These are phyloP conservation scores for Candida mesenterica DNA, from an alignment of 1,139 yeast species.

Conservation along the genomic window DNA sequence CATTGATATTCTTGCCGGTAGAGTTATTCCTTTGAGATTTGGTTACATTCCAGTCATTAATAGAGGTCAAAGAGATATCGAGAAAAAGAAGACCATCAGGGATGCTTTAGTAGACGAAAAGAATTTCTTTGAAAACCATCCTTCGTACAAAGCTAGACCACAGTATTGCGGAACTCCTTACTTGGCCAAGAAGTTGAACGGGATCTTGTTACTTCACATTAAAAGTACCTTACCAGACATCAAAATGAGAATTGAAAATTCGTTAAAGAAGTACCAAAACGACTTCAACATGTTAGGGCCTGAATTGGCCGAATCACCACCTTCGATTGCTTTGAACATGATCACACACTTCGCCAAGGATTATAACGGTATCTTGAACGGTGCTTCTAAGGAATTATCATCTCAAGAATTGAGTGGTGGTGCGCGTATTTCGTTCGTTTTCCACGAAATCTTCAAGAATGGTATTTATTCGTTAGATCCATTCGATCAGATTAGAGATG, in stretches of 20 bases:
- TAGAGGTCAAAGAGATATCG: constrained; percentile 97
- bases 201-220: constrained; percentile 87
- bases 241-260: constrained; percentile 84
- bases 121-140: constrained; percentile 70
- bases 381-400: constrained; percentile 87
- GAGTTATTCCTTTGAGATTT: constrained; percentile 90
- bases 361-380: constrained; percentile 87
- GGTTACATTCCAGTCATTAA: constrained; percentile 98
- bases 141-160: constrained; percentile 81
- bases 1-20: constrained; percentile 91
- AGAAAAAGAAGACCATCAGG: constrained; percentile 79
- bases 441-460: constrained; percentile 92
- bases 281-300: constrained; percentile 80
- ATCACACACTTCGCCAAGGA: constrained; percentile 93
- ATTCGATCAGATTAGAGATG: constrained; percentile 94
- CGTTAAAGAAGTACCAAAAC: constrained; percentile 74
- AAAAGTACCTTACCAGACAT: constrained; percentile 93
- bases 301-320: constrained; percentile 83
- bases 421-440: constrained; percentile 96
- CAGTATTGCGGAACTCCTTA: constrained; percentile 95
- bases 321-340: constrained; percentile 84
- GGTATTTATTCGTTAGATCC: constrained; percentile 95
- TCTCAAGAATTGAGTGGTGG: constrained; percentile 91
- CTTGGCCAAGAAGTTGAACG: constrained; percentile 88
- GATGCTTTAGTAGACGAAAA: constrained; percentile 84